Conservation (phyloP, 805 yeast genomes). For the Saturnispora mendoncae region DNA sequence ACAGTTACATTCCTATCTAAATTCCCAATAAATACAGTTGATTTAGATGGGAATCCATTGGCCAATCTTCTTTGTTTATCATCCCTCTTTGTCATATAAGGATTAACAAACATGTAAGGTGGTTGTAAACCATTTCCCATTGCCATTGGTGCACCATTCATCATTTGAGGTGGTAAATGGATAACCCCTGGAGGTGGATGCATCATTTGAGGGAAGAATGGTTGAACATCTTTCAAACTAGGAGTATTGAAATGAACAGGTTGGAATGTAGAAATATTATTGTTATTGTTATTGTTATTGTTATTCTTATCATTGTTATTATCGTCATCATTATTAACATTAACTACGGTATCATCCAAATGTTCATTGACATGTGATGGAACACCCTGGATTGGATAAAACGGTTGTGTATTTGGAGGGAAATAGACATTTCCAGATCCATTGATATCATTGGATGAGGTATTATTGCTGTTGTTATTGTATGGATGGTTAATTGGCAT, state of each 20-base stretch:
- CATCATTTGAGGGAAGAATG: neutral
- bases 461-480: neutral
- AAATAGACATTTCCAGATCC: neutral
- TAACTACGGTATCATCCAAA: neutral
- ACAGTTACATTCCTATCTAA: slow-evolving; percentile 43
- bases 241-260: neutral
- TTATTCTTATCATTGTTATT: neutral
- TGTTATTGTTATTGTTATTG: neutral
- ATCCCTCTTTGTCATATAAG: slow-evolving; percentile 16
- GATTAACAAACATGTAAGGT: slow-evolving; percentile 9
- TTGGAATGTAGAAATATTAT: neutral
- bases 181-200: neutral
- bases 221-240: slow-evolving; percentile 1
- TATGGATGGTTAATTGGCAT: neutral
- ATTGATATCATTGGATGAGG: neutral
- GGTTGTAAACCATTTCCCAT: neutral
- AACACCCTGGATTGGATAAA: neutral
- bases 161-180: neutral
- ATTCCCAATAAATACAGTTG: slow-evolving; percentile 55
- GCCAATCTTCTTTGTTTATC: slow-evolving; percentile 28
- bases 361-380: neutral
- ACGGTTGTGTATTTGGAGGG: slow-evolving; percentile 2
- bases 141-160: neutral
- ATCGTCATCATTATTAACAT: neutral
- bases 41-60: slow-evolving; percentile 47